Base-by-base conservation (phyloP, 495 filamentous ascomycete species). In the Hypoxylon fragiforme region DNA sequence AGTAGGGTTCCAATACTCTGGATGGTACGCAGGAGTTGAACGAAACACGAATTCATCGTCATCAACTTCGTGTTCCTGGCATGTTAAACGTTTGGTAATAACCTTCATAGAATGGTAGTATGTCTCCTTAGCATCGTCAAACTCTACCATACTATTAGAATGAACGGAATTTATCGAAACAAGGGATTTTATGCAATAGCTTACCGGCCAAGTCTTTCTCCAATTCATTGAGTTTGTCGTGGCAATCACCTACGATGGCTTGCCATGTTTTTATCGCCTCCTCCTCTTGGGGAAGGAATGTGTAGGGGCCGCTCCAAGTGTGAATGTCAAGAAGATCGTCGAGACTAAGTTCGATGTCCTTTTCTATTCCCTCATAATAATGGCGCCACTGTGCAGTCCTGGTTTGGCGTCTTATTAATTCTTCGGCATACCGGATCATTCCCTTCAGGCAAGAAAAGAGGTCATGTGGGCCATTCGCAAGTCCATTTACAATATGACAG, bases 1-100 rank as follows among this genome's bases (percentile, higher is more conserved):
- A 7, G 46, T 69, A 8, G 72, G 68, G 31, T 65, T 67, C 73
- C 70, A 76, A 21, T 62, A 67, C 35, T 68, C 62, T 16, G 65
- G 58, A 24, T 36, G 42, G 15, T 65, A 68, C 7, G 54, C 54
- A 14, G 50, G 13, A 26, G 39, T 52, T 2, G 58, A 57, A 12
- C 65, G 65, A 47, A 62, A 68, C 30, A 68, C 59, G 38, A 50
- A 63, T 22, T 40, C 45, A 8, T 59, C 44, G 19, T 68, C 36
- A n/a, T 63, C 62, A 13, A 40, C 52, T 31, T 66, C 65, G 9
- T 63, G 32, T 18, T 71, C 68, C 15, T 54, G 32, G 16, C 66
- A 69, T 6, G 73, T 76, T 1, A 75, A 42, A 14, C 70, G 65
- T 35, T 58, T 58, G 2, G 62, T 24, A 36, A 77, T 34, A 16